Conservation (phyloP, 176 grass and related monocot species). For the Musa beccarii region DNA sequence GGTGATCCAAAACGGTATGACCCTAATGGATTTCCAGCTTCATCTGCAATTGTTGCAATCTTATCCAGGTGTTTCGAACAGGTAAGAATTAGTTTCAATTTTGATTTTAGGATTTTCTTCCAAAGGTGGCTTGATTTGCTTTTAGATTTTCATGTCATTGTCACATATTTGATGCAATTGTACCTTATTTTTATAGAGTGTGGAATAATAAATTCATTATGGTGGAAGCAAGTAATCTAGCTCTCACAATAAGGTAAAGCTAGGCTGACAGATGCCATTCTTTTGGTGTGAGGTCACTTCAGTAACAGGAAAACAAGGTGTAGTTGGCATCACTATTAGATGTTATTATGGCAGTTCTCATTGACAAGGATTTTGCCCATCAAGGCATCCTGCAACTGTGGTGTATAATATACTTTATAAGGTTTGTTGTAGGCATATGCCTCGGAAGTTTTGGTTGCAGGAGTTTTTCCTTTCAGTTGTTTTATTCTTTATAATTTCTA, state of each 20-base stretch:
- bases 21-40: slow-evolving; percentile 56
- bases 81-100: slow-evolving; percentile 31
- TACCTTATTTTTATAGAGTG: not conserved
- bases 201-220: not conserved
- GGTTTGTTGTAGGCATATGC: too few species aligned
- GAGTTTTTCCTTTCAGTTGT: too few species aligned
- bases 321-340: not conserved
- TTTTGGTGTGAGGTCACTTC: too few species aligned
- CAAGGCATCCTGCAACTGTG: too few species aligned
- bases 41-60: slow-evolving; percentile 39
- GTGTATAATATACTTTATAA: too few species aligned
- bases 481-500: too few species aligned
- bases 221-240: not conserved
- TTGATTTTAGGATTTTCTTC: not conserved
- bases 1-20: slow-evolving; percentile 60
- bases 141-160: not conserved
- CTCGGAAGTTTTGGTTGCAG: too few species aligned
- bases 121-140: not conserved
- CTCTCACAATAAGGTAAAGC: not conserved
- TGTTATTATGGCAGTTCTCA: not conserved
- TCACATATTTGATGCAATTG: not conserved
- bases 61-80: slow-evolving; percentile 39
- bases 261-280: not conserved
- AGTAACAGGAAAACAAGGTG: not conserved
- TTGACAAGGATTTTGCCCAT: not conserved